Conservation (phyloP, 2,329 filamentous ascomycete genomes). For the Diaporthe citrichinensis region DNA sequence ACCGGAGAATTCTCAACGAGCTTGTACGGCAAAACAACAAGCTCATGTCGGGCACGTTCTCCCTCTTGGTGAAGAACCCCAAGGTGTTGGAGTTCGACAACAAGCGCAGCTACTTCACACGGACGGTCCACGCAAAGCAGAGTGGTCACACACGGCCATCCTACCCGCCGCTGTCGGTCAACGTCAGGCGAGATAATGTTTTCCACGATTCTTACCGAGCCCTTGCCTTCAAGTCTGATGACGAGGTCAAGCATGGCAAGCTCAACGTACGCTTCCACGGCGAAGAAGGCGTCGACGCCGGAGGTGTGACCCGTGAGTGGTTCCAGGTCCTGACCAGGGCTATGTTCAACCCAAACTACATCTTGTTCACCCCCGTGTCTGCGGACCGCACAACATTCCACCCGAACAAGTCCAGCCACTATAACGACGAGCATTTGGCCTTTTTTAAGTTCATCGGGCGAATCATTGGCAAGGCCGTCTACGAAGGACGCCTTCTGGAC, state of each 20-base stretch:
- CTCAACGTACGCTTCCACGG: conserved; percentile 97
- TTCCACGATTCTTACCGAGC: conserved; percentile 99
- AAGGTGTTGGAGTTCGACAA: conserved; percentile 99
- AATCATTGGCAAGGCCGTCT: conserved; percentile 97
- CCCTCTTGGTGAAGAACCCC: conserved; percentile 95
- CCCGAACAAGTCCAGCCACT: conserved; percentile 91
- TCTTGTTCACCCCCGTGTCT: conserved; percentile 94
- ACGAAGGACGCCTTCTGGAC: conserved; percentile 94
- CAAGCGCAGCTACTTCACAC: conserved; percentile 98
- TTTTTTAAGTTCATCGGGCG: conserved; percentile 99
- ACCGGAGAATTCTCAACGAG: conserved; percentile 97
- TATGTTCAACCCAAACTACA: conserved; percentile 99
- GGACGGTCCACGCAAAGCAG: conserved; percentile 83
- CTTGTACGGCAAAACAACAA: conserved; percentile 97
- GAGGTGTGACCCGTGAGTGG: conserved; percentile 98
- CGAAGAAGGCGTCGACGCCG: conserved; percentile 97
- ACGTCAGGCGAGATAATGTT: conserved; percentile 92
- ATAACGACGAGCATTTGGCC: conserved; percentile 95
- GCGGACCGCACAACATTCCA: conserved; percentile 99
- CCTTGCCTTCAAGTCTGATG: conserved; percentile 95
- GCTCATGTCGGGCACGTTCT: conserved; percentile 98
- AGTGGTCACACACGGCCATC: conserved; percentile 78
- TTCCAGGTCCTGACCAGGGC: conserved; percentile 97
- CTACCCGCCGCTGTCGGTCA: conserved; percentile 82
- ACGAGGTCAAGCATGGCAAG: conserved; percentile 99